A percentile compares a stretch with the other conserved stretches of the same genome.
Conservation (phyloP, 139 green algal species). For the Raphidocelis subcapitata region DNA sequence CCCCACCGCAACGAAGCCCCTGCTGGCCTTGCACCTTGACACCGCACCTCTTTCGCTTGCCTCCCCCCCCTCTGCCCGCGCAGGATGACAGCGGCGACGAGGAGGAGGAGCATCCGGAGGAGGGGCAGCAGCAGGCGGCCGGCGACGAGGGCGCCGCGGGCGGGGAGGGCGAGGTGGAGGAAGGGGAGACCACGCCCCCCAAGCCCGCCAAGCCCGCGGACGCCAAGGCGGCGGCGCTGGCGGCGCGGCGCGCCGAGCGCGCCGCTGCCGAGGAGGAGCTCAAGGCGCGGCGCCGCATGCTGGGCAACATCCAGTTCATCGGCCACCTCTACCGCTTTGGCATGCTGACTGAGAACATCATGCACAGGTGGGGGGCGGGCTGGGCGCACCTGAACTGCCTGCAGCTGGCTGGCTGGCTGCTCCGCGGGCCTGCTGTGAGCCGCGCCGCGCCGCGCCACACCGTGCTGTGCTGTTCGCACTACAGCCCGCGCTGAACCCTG, state of each 20-base stretch:
- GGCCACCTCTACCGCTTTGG: slow-evolving; percentile 65
- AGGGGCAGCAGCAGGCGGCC: background rate
- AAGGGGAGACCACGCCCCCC: slow-evolving; percentile 38
- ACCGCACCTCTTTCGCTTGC: too few relatives aligned
- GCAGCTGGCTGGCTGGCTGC: too few relatives aligned
- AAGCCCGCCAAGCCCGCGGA: background rate
- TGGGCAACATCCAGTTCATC: slow-evolving; percentile 99
- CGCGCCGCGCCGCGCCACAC: too few relatives aligned
- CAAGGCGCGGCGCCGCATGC: slow-evolving; percentile 76
- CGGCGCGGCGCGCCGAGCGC: slow-evolving; percentile 21
- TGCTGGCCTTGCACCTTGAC: too few relatives aligned
- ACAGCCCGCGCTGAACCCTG: too few relatives aligned
- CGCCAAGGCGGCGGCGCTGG: slow-evolving; percentile 22
- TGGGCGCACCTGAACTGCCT: too few relatives aligned
- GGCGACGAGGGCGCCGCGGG: slow-evolving; percentile 7
- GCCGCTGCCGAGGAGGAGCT: slow-evolving; percentile 55
- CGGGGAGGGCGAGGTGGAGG: slow-evolving; percentile 44
- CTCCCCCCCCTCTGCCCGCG: background rate
- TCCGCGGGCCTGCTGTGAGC: too few relatives aligned
- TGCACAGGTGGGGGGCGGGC: slow-evolving; percentile 87
- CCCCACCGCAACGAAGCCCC: too few relatives aligned
- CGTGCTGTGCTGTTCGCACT: too few relatives aligned
- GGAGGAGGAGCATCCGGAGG: slow-evolving; percentile 31
- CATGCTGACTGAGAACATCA: slow-evolving; percentile 97
- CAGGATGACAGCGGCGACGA: slow-evolving; percentile 26